These are phyloP conservation scores for Ailanthus altissimus DNA, from an alignment of 345 rosid species.

Conservation along the genomic window DNA sequence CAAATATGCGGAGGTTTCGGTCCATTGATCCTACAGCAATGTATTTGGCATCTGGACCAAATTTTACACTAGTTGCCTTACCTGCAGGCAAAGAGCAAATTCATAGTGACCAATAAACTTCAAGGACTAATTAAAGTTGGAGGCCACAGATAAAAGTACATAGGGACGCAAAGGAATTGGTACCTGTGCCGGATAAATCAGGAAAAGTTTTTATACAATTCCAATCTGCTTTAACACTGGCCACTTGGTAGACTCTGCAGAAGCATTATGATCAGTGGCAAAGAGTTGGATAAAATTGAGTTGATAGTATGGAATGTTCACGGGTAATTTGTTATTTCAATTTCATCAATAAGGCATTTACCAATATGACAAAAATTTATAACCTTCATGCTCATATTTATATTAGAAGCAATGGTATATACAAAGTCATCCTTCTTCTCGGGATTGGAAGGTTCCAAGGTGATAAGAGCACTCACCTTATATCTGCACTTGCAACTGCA, in stretches of 20 bases:
- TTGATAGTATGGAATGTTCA: not conserved
- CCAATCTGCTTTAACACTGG: slow-evolving; percentile 94
- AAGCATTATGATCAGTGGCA: not conserved
- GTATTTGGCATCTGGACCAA: slow-evolving; percentile 82
- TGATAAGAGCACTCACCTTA: slow-evolving; percentile 47
- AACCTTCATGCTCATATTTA: not conserved
- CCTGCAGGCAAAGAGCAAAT: slow-evolving; percentile 41
- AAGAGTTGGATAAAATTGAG: not conserved
- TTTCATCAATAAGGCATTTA: not conserved
- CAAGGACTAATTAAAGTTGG: not conserved
- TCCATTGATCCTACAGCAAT: slow-evolving; percentile 94
- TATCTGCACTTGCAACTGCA: slow-evolving; percentile 81
- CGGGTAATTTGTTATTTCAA: not conserved
- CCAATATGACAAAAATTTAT: not conserved
- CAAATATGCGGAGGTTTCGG: slow-evolving; percentile 79
- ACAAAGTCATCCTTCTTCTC: no score
- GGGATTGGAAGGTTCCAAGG: no score
- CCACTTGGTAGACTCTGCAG: slow-evolving; percentile 82
- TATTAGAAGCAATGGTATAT: slow-evolving; percentile 9
- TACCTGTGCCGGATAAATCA: slow-evolving; percentile 98
- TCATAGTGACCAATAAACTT: not conserved
- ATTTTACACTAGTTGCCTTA: slow-evolving; percentile 67
- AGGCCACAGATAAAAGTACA: not conserved
- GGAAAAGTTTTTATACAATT: slow-evolving; percentile 81
- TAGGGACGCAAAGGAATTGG: not conserved